phyloP scores from a whole-genome alignment of 2,329 filamentous ascomycete species.

The Paraphoma sp. region DNA sequence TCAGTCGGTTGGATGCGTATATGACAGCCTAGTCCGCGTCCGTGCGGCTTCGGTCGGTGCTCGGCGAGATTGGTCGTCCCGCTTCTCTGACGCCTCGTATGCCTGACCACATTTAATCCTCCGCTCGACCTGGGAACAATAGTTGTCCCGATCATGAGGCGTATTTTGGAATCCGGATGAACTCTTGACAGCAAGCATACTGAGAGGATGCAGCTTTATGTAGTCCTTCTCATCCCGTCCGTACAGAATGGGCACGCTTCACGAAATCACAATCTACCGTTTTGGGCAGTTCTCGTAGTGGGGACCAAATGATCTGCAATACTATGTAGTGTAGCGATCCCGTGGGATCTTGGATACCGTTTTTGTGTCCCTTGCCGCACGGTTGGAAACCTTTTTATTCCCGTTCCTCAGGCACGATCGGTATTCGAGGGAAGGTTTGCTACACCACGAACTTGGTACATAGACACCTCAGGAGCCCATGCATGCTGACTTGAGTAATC shows the following conservation, averaged over 20 bases:
- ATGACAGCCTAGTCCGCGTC: background rate
- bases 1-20: slow-evolving; percentile 9
- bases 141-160: background rate
- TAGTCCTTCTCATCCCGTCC: too few species aligned
- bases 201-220: too few species aligned
- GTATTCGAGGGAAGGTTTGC: background rate
- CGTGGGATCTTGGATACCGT: background rate
- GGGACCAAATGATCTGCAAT: background rate
- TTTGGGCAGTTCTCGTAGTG: too few species aligned
- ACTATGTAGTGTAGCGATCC: background rate
- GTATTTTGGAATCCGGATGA: background rate
- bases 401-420: background rate
- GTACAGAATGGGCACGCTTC: too few species aligned
- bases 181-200: too few species aligned
- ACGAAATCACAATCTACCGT: too few species aligned
- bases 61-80: slow-evolving; percentile 7
- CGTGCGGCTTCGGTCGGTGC: slow-evolving; percentile 5
- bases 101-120: background rate
- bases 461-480: background rate
- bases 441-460: background rate
- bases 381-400: background rate
- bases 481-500: too few species aligned
- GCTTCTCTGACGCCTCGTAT: background rate
- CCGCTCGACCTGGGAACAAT: background rate
- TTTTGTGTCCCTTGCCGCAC: background rate